Evolutionary conservation across 1,284 basidiomycete species (phyloP).

Genomic region (Pascua guehoae): DNA sequence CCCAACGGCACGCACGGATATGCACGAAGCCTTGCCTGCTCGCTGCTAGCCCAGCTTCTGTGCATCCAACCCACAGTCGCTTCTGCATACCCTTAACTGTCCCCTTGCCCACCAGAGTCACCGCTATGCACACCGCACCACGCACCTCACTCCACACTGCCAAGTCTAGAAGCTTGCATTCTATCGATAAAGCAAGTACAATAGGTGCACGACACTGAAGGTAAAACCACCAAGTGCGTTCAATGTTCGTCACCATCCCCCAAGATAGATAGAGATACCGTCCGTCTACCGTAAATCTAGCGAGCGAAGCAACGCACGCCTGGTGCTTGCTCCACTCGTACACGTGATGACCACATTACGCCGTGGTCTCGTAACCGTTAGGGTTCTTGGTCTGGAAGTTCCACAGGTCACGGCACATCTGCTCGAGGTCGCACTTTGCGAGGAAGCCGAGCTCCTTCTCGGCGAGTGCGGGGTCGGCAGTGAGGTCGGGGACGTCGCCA

Average conservation of each 20-base stretch:
- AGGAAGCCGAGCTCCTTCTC: conserved; percentile 93
- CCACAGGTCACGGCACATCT: conserved; percentile 89
- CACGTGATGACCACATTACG: not conserved
- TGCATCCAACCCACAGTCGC: too few relatives aligned
- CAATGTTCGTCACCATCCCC: not conserved
- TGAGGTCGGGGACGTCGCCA: conserved; percentile 95
- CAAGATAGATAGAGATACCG: too few relatives aligned
- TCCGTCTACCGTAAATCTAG: not conserved
- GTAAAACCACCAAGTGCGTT: not conserved
- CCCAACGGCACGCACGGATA: too few relatives aligned
- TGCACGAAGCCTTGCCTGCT: too few relatives aligned
- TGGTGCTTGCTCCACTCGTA: not conserved
- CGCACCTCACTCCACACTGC: too few relatives aligned
- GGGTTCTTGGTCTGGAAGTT: conserved; percentile 87
- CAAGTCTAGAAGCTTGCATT: too few relatives aligned
- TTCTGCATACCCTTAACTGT: too few relatives aligned
- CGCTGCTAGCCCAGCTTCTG: too few relatives aligned
- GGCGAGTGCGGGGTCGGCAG: conserved; percentile 86
- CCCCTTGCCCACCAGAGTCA: too few relatives aligned
- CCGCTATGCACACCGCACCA: too few relatives aligned
- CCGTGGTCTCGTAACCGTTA: conserved; percentile 58
- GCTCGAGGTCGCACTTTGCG: conserved; percentile 72
- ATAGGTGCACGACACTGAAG: too few relatives aligned
- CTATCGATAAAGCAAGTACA: too few relatives aligned
- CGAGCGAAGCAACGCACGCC: not conserved